Evolutionary conservation across 495 filamentous ascomycete genomes (phyloP).

Genomic region (Penicillium ucsense): DNA sequence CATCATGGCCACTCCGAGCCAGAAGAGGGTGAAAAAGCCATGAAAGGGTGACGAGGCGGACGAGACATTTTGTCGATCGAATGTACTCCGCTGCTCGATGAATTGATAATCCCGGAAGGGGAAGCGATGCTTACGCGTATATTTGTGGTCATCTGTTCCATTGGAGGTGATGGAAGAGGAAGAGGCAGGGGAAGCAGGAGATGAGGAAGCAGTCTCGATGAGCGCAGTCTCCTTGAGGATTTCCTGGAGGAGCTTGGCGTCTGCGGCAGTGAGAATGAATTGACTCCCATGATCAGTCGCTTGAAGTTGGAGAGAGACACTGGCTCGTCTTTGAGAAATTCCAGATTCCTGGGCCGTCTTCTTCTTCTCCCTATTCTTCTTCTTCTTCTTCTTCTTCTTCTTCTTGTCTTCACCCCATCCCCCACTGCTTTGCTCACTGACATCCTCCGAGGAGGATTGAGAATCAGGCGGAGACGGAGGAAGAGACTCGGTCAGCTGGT

Average conservation of each 20-base stretch:
- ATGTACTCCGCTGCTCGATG: conserved; percentile 57
- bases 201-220: conserved; percentile 21
- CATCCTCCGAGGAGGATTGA: too few species aligned
- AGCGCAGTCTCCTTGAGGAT: conserved; percentile 10
- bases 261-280: conserved; percentile 48
- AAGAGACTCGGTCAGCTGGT: too few species aligned
- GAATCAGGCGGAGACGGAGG: too few species aligned
- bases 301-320: conserved; percentile 37
- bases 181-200: too few species aligned
- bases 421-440: too few species aligned
- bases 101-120: conserved; percentile 59
- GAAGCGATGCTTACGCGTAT: conserved; percentile 26
- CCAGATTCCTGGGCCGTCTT: too few species aligned
- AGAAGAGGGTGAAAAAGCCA: conserved; percentile 72
- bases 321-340: not conserved
- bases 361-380: too few species aligned
- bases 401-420: too few species aligned
- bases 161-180: too few species aligned
- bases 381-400: too few species aligned
- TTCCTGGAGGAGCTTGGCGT: conserved; percentile 40
- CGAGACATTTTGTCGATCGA: conserved; percentile 55
- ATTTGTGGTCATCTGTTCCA: conserved; percentile 12
- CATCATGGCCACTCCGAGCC: conserved; percentile 53
- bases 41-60: conserved; percentile 52
- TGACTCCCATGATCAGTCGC: conserved; percentile 32